Base-by-base conservation (phyloP, 2,329 filamentous ascomycete genomes). In the Ascochyta clinopodiicola region DNA sequence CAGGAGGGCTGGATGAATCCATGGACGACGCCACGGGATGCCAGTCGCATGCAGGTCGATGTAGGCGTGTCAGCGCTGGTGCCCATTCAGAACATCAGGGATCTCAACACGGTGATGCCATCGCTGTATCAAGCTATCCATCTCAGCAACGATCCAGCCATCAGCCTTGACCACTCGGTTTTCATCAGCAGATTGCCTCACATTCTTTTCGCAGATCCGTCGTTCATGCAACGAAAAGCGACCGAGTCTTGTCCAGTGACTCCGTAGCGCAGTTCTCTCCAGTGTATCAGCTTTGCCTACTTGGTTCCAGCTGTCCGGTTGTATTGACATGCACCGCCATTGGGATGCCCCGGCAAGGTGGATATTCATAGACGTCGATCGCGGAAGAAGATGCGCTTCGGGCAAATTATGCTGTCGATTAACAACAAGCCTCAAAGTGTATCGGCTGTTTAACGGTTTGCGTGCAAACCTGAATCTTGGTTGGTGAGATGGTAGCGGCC, bases 401-500 rank as follows among this genome's bases (percentile, higher is more conserved):
- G 47, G 48, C 32, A 48, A 25, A 40, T 27, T 15, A 8, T 4
- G 17, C 15, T 43, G 27, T 48, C 42, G 43, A 56, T 51, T 38
- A 21, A 34, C 15, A 21, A 31, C 42, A 51, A 44, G 47, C 27
- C n/a, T 40, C 40, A 37, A 60, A 57, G 15, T 50, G 24, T 56
- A 53, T 57, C 57, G 57, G 57, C n/a, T 34, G 40, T 60, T 56
- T 52, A 51, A 52, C 51, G 51, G 54, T 48, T 51, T 57, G 17
- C 17, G 43, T 51, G 25, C 32, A 36, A 44, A 45, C 13, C 32
- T 39, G 44, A 10, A 46, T 49, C 40, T 43, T 52, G 48, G 52
- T 47, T 50, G 48, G 44, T 25, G 40, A 39, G 40, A 39, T 39
- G 17, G 44, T 52, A 52, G 54, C 37, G 37, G 37, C 44, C 39